Percentiles rank a stretch among this genome's conserved stretches.
phyloP scores from a whole-genome alignment of 2,329 filamentous ascomycete genomes.

The Fusarium sp. region DNA sequence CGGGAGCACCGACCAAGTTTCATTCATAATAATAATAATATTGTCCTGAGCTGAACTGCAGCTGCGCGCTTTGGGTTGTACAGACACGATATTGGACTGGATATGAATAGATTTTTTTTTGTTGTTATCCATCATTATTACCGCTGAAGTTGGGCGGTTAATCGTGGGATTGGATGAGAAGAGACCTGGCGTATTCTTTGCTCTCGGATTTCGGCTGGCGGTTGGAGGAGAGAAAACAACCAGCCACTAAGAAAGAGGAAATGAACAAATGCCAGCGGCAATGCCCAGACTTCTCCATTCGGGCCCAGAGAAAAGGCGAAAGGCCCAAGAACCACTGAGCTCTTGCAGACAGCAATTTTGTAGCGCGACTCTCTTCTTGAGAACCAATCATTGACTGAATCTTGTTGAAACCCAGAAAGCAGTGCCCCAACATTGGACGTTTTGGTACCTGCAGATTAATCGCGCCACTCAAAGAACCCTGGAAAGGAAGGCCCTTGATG shows the following conservation, averaged over 20 bases:
- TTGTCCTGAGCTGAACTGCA: background rate
- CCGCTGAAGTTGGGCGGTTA: constrained; percentile 36
- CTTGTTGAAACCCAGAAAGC: constrained; percentile 8
- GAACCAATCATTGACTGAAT: constrained; percentile 19
- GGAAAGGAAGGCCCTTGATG: background rate
- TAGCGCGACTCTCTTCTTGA: background rate
- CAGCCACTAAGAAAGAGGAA: constrained; percentile 30
- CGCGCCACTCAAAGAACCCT: constrained; percentile 27
- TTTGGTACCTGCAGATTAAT: constrained; percentile 39
- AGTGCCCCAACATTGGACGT: constrained; percentile 29
- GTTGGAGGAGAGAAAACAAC: constrained; percentile 35
- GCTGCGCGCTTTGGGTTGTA: constrained; percentile 2
- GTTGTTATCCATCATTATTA: constrained; percentile 19
- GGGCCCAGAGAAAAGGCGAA: background rate
- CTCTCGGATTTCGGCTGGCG: constrained; percentile 35
- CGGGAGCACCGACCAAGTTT: constrained; percentile 21
- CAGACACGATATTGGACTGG: background rate
- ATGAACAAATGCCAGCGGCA: constrained; percentile 15
- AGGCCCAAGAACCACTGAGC: constrained; percentile 13
- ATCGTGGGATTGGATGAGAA: constrained; percentile 38
- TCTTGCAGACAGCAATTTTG: constrained; percentile 9
- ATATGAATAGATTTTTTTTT: constrained; percentile 1
- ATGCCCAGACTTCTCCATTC: constrained; percentile 9
- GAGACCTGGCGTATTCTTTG: constrained; percentile 9
- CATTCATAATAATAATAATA: constrained; percentile 1